Percentiles rank a stretch among this genome's conserved stretches.
phyloP scores from a whole-genome alignment of 2,329 filamentous ascomycete genomes.

The Aspergillus sojae region DNA sequence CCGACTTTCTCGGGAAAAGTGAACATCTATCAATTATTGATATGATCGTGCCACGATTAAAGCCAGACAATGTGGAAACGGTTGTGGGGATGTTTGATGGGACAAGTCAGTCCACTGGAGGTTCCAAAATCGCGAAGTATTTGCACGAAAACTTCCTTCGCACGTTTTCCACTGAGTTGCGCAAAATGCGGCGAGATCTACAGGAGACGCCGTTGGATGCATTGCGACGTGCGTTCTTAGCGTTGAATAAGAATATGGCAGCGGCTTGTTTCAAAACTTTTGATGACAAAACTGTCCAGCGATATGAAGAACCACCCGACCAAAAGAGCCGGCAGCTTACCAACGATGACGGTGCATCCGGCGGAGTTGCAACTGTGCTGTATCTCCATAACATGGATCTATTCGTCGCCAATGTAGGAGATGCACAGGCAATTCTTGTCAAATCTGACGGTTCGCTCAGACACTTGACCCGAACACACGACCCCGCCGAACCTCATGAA shows the following conservation, averaged over 20 bases:
- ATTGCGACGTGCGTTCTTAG: conserved; percentile 80
- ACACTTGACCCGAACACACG: conserved; percentile 86
- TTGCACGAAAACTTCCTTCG: conserved; percentile 93
- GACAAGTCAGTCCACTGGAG: conserved; percentile 81
- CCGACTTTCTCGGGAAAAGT: conserved; percentile 87
- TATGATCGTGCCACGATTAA: conserved; percentile 89
- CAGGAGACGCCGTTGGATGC: conserved; percentile 81
- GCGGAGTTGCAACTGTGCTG: conserved; percentile 87
- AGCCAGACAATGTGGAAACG: conserved; percentile 85
- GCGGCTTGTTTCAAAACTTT: conserved; percentile 78
- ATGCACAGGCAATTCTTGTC: conserved; percentile 93
- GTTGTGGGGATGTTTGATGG: conserved; percentile 96
- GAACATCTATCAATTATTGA: conserved; percentile 96
- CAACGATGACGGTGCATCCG: conserved; percentile 86
- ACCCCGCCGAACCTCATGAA: conserved; percentile 83
- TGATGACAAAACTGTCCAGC: conserved; percentile 67
- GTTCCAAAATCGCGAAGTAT: conserved; percentile 94
- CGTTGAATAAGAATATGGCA: conserved; percentile 91
- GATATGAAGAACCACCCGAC: conserved; percentile 66
- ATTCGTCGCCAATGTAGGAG: conserved; percentile 92
- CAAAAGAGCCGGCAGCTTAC: conserved; percentile 70
- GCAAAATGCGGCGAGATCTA: conserved; percentile 66
- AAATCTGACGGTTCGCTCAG: conserved; percentile 82
- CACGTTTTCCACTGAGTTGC: conserved; percentile 80
- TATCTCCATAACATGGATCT: conserved; percentile 89